Evolutionary conservation across 1,284 basidiomycete species (phyloP), one percentile per base, ranked within the genome.

Genomic region (Cystobasidium slooffiae): DNA sequence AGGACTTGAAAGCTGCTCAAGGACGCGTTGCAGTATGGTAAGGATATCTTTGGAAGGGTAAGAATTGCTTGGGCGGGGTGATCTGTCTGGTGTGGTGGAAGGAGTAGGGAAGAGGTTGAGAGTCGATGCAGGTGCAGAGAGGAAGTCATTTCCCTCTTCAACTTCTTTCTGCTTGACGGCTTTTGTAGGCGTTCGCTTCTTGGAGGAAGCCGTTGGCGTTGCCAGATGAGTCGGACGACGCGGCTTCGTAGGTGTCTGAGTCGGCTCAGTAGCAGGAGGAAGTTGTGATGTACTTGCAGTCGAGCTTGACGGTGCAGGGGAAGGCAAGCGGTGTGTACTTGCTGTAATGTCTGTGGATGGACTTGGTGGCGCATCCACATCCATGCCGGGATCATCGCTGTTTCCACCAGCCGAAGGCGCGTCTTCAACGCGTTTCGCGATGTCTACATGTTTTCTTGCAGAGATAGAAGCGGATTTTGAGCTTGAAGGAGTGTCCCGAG

Each of bases 121-220:
- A 0, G 49, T 39, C 16, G 69, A 47, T 39, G 52, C 37, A 31
- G 68, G 55, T 10, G 58, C 44, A 31, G 44, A 63, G 6, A 61
- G 41, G 43, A 72, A 43, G 24, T 31, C 49, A 24, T 47, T 62
- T 3, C 24, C 12, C 7, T 24, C 59, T 41, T 16, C 58, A 12
- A 22, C 63, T 14, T 16, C 31, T 46, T 43, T 44, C 39, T 22
- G 20, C 63, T 66, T 73, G 14, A 59, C 55, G 5, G 70, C 70
- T 52, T 73, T 73, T 41, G 70, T 73, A 14, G 70, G 70, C 4
- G 62, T 73, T 55, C 63, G 56, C 51, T 73, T 73, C 63, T 73
- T 73, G 22, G 70, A 61, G 31, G 70, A 73, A 20, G 53, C 41
- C 6, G 51, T 22, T 18, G 70, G 70, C 14, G 70, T 66, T 12